phyloP scores from a whole-genome alignment of 768 basidiomycete genomes.

The Suillus luteus region DNA sequence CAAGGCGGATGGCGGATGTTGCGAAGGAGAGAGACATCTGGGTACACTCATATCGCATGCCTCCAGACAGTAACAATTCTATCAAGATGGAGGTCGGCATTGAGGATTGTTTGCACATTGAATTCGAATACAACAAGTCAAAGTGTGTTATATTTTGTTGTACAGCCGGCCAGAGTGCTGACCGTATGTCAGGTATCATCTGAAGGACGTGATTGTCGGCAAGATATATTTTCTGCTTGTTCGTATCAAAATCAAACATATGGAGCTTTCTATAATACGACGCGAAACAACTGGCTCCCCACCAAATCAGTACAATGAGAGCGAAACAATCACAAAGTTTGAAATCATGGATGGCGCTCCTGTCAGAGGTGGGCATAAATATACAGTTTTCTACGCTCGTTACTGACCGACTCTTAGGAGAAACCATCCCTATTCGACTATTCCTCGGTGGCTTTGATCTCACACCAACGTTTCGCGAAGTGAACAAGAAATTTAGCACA shows the following conservation, averaged over 20 bases:
- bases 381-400: neutral
- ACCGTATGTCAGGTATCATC: constrained; percentile 72
- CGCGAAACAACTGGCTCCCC: constrained; percentile 96
- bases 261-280: constrained; percentile 98
- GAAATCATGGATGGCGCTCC: constrained; percentile 99
- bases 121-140: constrained; percentile 99
- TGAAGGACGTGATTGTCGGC: constrained; percentile 98
- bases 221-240: constrained; percentile 99
- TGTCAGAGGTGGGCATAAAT: constrained; percentile 68
- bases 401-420: constrained; percentile 54
- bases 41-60: constrained; percentile 99
- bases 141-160: constrained; percentile 61
- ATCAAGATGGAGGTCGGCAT: constrained; percentile 99
- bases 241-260: constrained; percentile 99
- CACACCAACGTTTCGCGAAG: constrained; percentile 97
- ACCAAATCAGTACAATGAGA: constrained; percentile 99
- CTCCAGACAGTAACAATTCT: constrained; percentile 95
- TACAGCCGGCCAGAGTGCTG: constrained; percentile 7
- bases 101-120: constrained; percentile 98
- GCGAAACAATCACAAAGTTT: constrained; percentile 98
- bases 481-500: constrained; percentile 98
- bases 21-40: constrained; percentile 92
- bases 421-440: constrained; percentile 96
- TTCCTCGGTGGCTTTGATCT: constrained; percentile 98
- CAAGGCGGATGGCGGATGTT: constrained; percentile 91